These are phyloP conservation scores for Claviceps paspali DNA, from an alignment of 2,329 filamentous ascomycete species.

Conservation along the genomic window DNA sequence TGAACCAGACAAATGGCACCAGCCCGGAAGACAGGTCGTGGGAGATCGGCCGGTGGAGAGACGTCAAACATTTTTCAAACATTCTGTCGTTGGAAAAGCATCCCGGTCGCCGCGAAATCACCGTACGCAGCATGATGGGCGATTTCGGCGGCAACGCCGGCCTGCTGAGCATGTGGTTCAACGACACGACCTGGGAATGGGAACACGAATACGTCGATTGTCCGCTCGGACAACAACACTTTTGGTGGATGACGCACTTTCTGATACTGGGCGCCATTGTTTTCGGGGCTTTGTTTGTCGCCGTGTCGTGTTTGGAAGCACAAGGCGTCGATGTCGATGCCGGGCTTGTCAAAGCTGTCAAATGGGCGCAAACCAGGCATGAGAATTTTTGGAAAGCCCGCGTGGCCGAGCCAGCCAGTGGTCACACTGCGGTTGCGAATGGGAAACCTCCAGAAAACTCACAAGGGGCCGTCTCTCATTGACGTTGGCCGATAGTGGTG, in stretches of 20 bases:
- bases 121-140: constrained; percentile 97
- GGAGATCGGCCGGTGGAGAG: constrained; percentile 33
- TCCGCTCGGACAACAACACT: constrained; percentile 67
- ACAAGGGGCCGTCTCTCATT: not conserved
- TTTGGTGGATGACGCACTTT: constrained; percentile 87
- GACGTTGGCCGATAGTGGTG: too few species aligned
- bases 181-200: constrained; percentile 59
- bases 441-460: constrained; percentile 9
- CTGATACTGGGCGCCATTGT: constrained; percentile 39
- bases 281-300: constrained; percentile 13
- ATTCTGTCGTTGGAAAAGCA: constrained; percentile 27
- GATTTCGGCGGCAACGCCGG: constrained; percentile 87
- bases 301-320: constrained; percentile 11
- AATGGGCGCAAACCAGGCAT: constrained; percentile 7
- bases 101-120: constrained; percentile 71
- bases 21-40: constrained; percentile 27
- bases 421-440: constrained; percentile 6
- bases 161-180: constrained; percentile 80
- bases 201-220: constrained; percentile 67
- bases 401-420: not conserved
- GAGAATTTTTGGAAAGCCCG: constrained; percentile 1
- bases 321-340: constrained; percentile 22
- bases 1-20: constrained; percentile 43
- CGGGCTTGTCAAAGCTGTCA: constrained; percentile 9
- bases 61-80: constrained; percentile 24